phyloP scores from a whole-genome alignment of 1,284 basidiomycete species.

The Marasmius fiardii region DNA sequence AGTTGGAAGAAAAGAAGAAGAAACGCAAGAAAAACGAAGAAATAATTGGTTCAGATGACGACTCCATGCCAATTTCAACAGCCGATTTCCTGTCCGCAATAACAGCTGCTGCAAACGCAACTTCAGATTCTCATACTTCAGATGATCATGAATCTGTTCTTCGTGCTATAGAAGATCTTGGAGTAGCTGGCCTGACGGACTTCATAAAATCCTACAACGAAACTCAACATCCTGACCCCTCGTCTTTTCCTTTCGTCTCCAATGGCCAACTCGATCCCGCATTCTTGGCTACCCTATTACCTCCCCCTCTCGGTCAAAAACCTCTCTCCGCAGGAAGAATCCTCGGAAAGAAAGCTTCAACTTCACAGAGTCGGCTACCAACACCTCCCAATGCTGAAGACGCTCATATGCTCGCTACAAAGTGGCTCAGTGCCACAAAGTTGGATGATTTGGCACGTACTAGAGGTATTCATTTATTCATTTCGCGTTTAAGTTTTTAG shows the following conservation, averaged over 20 bases:
- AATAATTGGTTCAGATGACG: constrained; percentile 4
- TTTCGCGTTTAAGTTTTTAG: neutral
- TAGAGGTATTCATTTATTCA: constrained; percentile 46
- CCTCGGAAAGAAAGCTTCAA: constrained; percentile 5
- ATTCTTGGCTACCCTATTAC: constrained; percentile 26
- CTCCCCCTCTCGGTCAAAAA: constrained; percentile 24
- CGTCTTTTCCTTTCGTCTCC: constrained; percentile 2
- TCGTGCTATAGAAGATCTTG: constrained; percentile 66
- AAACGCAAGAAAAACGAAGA: constrained; percentile 15
- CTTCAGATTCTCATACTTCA: constrained; percentile 22
- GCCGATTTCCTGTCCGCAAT: constrained; percentile 60
- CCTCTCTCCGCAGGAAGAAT: constrained; percentile 15
- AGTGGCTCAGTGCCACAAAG: constrained; percentile 70
- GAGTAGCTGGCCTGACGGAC: constrained; percentile 64
- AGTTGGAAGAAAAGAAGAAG: constrained; percentile 17
- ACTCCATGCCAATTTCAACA: constrained; percentile 31
- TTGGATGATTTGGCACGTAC: constrained; percentile 62
- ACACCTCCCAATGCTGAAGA: constrained; percentile 33
- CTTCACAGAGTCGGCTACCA: constrained; percentile 15
- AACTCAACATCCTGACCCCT: constrained; percentile 25
- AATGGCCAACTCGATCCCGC: constrained; percentile 3
- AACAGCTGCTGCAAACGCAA: constrained; percentile 51
- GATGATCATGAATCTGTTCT: constrained; percentile 68
- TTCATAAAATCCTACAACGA: constrained; percentile 63
- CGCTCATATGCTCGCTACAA: constrained; percentile 56